These are phyloP conservation scores for Exophiala sideris DNA, from an alignment of 2,329 filamentous ascomycete genomes.

Conservation along the genomic window DNA sequence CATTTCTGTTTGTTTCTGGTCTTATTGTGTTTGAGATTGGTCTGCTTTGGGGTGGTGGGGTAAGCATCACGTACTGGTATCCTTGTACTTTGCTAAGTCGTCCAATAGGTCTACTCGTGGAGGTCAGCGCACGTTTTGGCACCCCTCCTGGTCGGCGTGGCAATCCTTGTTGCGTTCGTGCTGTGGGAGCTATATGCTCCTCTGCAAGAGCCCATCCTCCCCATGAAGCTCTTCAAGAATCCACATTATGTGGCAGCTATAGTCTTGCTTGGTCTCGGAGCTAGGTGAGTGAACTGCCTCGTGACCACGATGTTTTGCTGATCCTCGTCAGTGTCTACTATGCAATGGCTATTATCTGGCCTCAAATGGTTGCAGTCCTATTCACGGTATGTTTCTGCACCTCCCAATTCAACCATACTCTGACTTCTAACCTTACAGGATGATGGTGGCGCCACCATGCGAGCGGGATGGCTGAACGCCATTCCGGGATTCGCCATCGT, in stretches of 20 bases:
- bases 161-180: constrained; percentile 26
- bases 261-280: constrained; percentile 33
- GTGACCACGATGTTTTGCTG: constrained; percentile 32
- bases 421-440: constrained; percentile 26
- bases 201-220: constrained; percentile 3
- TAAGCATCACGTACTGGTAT: too few relatives aligned
- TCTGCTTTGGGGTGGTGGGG: too few relatives aligned
- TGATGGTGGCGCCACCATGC: constrained; percentile 33
- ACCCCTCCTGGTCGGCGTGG: constrained; percentile 29
- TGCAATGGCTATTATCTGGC: constrained; percentile 46
- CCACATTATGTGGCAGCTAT: constrained; percentile 35
- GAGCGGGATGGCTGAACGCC: neutral
- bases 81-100: too few relatives aligned
- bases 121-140: constrained; percentile 28
- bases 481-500: neutral
- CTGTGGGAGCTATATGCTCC: constrained; percentile 24
- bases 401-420: too few relatives aligned
- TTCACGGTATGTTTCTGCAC: constrained; percentile 20
- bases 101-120: constrained; percentile 4
- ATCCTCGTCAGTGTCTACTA: constrained; percentile 47
- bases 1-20: too few relatives aligned
- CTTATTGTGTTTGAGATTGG: too few relatives aligned
- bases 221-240: constrained; percentile 10
- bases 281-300: constrained; percentile 37
- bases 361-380: constrained; percentile 39